Percentiles rank a stretch among this genome's conserved stretches.
Conservation (phyloP, 2,329 filamentous ascomycete genomes). For the Colletotrichum musae region DNA sequence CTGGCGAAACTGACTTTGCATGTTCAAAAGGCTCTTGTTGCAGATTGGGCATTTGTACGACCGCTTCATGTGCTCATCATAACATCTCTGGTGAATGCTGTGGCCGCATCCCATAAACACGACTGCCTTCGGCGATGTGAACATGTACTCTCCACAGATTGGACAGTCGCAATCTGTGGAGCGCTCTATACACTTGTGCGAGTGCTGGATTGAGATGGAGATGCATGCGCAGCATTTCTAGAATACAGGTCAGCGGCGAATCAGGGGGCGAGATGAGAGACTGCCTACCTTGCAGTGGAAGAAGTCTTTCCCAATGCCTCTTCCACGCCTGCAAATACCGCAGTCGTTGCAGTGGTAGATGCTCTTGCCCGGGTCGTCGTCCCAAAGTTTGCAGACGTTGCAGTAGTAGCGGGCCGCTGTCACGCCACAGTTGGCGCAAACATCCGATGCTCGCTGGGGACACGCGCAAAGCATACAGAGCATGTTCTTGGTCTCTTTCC, state of each 20-base stretch:
- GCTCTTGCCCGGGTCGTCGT: constrained; percentile 89
- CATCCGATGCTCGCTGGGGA: constrained; percentile 84
- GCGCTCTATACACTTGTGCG: constrained; percentile 94
- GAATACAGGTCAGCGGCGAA: constrained; percentile 5
- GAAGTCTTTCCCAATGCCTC: constrained; percentile 95
- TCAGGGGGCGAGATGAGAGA: neutral
- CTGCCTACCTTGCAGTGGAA: constrained; percentile 92
- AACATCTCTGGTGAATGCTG: constrained; percentile 93
- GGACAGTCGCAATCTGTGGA: constrained; percentile 97
- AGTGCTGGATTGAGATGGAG: constrained; percentile 85
- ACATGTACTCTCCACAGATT: constrained; percentile 97
- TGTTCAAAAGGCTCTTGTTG: constrained; percentile 96
- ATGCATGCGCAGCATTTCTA: constrained; percentile 95
- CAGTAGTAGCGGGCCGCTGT: constrained; percentile 93
- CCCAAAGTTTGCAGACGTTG: constrained; percentile 95
- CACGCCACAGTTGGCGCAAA: constrained; percentile 82
- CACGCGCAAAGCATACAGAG: constrained; percentile 95
- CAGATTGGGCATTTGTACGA: constrained; percentile 98
- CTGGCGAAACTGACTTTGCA: constrained; percentile 95
- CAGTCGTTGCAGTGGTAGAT: constrained; percentile 98
- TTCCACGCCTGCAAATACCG: constrained; percentile 92
- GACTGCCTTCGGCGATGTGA: constrained; percentile 88
- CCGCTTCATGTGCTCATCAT: constrained; percentile 86
- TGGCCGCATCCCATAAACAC: constrained; percentile 97
- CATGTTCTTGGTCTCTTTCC: constrained; percentile 93